Evolutionary conservation across 306 rosid species (phyloP).

Genomic region (Potentilla sterilis): DNA sequence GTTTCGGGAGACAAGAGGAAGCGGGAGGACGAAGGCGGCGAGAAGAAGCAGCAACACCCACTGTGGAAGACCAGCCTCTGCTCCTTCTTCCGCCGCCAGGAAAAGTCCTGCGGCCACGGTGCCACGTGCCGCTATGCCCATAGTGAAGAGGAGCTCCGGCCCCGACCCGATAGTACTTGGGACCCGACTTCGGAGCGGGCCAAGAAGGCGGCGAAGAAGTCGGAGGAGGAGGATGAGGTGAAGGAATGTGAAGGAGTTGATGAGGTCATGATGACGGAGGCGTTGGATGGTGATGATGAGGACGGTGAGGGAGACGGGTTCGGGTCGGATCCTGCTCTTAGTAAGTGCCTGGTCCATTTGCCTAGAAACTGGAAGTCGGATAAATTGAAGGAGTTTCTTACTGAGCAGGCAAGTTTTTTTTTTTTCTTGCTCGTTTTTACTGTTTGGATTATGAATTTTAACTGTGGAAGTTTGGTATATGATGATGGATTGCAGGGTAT

Average conservation of each 20-base stretch:
- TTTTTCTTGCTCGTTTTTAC: not conserved
- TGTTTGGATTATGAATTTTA: not conserved
- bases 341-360: conserved; percentile 79
- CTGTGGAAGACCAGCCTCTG: conserved; percentile 91
- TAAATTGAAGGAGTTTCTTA: conserved; percentile 49
- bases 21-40: conserved; percentile 47
- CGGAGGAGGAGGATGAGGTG: conserved; percentile 22
- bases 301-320: conserved; percentile 30
- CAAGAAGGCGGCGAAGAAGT: conserved; percentile 51
- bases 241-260: conserved; percentile 9
- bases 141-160: conserved; percentile 83
- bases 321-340: conserved; percentile 39
- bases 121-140: conserved; percentile 69
- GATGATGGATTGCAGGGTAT: conserved; percentile 45
- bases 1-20: conserved; percentile 58
- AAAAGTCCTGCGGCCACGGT: conserved; percentile 73
- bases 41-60: conserved; percentile 30
- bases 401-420: conserved; percentile 46
- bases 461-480: not conserved
- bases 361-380: conserved; percentile 79
- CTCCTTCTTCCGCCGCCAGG: conserved; percentile 69
- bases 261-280: conserved; percentile 78
- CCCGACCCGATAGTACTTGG: conserved; percentile 81
- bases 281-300: conserved; percentile 41
- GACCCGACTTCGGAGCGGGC: conserved; percentile 92